Conservation (phyloP, 2,329 filamentous ascomycete genomes). For the Xenoacremonium recifei region DNA sequence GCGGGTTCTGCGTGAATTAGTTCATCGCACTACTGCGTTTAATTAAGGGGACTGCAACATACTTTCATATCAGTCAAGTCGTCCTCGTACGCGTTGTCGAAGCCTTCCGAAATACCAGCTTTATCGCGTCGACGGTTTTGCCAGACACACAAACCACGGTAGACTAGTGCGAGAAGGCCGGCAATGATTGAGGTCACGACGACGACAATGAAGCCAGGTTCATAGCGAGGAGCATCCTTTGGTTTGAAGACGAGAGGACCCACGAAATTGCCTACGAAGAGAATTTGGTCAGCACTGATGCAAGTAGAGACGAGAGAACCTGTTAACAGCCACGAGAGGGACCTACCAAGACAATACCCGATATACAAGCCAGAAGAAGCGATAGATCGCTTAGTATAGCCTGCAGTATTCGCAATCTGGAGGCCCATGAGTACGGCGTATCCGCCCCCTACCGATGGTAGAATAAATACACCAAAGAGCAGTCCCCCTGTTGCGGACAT, state of each 20-base stretch:
- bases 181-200: constrained; percentile 31
- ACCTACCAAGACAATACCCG: constrained; percentile 46
- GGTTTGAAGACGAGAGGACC: constrained; percentile 41
- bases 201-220: constrained; percentile 37
- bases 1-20: too few relatives aligned
- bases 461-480: constrained; percentile 48
- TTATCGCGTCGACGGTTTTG: constrained; percentile 43
- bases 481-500: constrained; percentile 33
- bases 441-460: constrained; percentile 41
- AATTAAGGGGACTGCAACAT: too few relatives aligned
- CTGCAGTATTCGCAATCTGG: constrained; percentile 48
- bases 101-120: constrained; percentile 43
- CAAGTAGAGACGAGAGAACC: neutral
- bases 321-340: neutral
- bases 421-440: constrained; percentile 45
- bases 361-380: constrained; percentile 49
- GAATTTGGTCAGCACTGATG: too few relatives aligned
- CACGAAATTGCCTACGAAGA: constrained; percentile 37
- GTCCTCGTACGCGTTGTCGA: constrained; percentile 52
- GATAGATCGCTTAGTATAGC: constrained; percentile 50
- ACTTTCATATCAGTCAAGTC: constrained; percentile 48
- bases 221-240: constrained; percentile 39
- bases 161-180: constrained; percentile 37
- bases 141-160: constrained; percentile 43
- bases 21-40: too few relatives aligned